These are phyloP conservation scores for Gelatoporia subvermispora DNA, from an alignment of 768 basidiomycete species.

Conservation along the genomic window DNA sequence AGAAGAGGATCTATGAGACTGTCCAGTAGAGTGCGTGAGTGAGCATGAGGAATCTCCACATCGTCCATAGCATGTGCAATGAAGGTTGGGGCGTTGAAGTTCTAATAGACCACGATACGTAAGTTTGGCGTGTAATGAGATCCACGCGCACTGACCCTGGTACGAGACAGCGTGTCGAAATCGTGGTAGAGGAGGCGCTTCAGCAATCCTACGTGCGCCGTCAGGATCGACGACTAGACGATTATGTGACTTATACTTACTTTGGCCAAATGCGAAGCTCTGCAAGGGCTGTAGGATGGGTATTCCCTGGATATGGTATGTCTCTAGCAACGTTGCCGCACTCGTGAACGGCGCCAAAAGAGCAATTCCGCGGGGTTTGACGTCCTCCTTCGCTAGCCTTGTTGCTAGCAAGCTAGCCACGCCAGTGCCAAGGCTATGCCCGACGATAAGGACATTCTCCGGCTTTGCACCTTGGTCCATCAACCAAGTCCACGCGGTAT, in stretches of 20 bases:
- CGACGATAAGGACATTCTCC: constrained; percentile 66
- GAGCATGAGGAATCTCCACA: constrained; percentile 63
- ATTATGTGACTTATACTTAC: constrained; percentile 38
- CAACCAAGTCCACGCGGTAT: constrained; percentile 79
- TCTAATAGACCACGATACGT: constrained; percentile 31
- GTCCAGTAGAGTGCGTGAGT: constrained; percentile 66
- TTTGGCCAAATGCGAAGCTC: constrained; percentile 52
- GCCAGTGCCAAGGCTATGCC: constrained; percentile 88
- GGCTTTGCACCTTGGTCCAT: constrained; percentile 49
- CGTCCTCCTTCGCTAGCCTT: constrained; percentile 36
- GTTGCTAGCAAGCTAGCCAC: constrained; percentile 46
- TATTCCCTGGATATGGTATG: constrained; percentile 63
- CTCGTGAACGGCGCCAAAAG: constrained; percentile 38
- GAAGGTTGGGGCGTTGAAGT: constrained; percentile 62
- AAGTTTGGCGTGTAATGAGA: neutral
- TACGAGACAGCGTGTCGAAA: constrained; percentile 59
- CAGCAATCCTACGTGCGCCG: constrained; percentile 39
- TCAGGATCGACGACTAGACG: neutral
- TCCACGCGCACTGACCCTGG: constrained; percentile 42
- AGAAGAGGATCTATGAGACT: constrained; percentile 60
- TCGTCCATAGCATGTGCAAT: constrained; percentile 76
- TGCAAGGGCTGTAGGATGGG: constrained; percentile 71
- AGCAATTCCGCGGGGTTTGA: constrained; percentile 34
- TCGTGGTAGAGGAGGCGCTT: constrained; percentile 48
- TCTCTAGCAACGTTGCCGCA: constrained; percentile 47